phyloP scores from a whole-genome alignment of 2,329 filamentous ascomycete species.

The Alternaria longipes region DNA sequence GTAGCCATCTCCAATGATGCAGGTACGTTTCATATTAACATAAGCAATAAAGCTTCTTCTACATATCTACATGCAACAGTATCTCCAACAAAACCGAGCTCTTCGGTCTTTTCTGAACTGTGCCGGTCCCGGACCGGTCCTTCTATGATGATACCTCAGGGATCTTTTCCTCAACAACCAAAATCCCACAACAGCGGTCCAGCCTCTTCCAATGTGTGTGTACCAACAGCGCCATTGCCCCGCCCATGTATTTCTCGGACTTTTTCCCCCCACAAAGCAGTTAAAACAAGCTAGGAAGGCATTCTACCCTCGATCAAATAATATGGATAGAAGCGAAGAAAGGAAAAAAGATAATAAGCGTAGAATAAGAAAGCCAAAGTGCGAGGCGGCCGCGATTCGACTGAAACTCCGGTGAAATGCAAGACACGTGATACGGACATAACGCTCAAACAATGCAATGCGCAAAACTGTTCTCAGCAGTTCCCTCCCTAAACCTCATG shows the following conservation, averaged over 20 bases:
- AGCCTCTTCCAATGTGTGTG: constrained; percentile 13
- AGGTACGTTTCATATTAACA: constrained; percentile 13
- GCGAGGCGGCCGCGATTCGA: constrained; percentile 26
- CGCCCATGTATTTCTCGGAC: not conserved
- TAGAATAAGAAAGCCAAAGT: constrained; percentile 17
- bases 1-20: not conserved
- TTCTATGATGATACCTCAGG: constrained; percentile 1
- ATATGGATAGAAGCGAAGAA: constrained; percentile 20
- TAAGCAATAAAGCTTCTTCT: constrained; percentile 9
- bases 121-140: constrained; percentile 8
- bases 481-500: constrained; percentile 42
- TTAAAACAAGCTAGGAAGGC: constrained; percentile 24
- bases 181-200: not conserved
- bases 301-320: constrained; percentile 12
- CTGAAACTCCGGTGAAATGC: constrained; percentile 38
- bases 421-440: constrained; percentile 25
- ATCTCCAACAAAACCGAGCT: not conserved
- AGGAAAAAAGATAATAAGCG: not conserved
- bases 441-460: constrained; percentile 34
- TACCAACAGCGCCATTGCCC: constrained; percentile 10
- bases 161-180: not conserved
- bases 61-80: constrained; percentile 1
- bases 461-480: not conserved
- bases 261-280: not conserved
- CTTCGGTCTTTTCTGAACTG: not conserved